phyloP scores from a whole-genome alignment of 139 green algal species.

The Coelastrella sp. region DNA sequence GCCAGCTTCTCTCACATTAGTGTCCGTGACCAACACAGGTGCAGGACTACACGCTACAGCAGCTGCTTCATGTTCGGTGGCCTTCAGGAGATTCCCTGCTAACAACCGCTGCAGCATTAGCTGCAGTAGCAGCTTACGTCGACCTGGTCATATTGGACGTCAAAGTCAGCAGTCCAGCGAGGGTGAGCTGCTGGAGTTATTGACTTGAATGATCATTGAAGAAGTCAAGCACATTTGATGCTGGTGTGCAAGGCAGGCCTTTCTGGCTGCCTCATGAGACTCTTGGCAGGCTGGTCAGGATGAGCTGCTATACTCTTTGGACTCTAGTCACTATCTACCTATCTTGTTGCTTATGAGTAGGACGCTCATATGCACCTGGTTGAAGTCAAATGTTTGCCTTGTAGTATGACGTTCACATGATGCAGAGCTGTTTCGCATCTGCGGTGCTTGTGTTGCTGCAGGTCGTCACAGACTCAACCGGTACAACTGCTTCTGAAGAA shows the following conservation, averaged over 20 bases:
- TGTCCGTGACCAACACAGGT: neutral
- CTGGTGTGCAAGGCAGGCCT: no score
- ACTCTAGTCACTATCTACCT: no score
- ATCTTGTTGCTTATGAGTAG: no score
- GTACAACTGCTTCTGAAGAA: neutral
- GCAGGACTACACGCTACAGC: neutral
- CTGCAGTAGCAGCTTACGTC: neutral
- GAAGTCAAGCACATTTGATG: no score
- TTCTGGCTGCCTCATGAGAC: no score
- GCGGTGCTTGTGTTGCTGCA: neutral
- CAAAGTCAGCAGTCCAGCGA: neutral
- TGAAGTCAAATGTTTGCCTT: no score
- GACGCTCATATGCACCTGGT: no score
- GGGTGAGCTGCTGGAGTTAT: neutral
- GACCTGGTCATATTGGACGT: constrained; percentile 26
- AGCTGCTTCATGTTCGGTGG: neutral
- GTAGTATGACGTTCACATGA: neutral
- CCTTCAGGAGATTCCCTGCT: neutral
- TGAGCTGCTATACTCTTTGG: no score
- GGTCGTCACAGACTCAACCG: neutral
- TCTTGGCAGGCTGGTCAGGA: no score
- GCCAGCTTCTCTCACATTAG: no score
- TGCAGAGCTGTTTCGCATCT: neutral
- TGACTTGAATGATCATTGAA: neutral
- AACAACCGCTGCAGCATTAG: neutral